Evolutionary conservation across 2,329 filamentous ascomycete species (phyloP).

Genomic region (Sarocladium brachiariae): DNA sequence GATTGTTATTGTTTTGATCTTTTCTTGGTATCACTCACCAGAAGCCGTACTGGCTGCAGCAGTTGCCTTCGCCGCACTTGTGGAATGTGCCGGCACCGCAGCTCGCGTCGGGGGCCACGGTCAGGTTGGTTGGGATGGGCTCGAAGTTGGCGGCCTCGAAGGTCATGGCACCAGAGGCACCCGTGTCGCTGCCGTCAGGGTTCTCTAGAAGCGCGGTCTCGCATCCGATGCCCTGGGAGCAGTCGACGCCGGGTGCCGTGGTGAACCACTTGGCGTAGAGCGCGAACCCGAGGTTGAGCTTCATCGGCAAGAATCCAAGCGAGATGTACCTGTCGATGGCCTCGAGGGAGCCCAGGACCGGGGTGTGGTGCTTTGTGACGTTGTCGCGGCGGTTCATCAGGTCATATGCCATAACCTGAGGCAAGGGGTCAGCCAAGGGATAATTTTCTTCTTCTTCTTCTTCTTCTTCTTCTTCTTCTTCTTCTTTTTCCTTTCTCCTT

Average conservation of each 20-base stretch:
- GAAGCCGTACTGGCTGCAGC: constrained; percentile 7
- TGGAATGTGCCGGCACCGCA: background rate
- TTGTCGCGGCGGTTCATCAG: constrained; percentile 65
- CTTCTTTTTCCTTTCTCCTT: too few relatives aligned
- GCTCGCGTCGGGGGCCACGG: background rate
- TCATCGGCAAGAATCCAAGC: constrained; percentile 45
- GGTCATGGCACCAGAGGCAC: constrained; percentile 35
- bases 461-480: background rate
- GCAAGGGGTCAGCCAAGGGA: background rate
- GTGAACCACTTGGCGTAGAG: constrained; percentile 65
- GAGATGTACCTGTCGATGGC: constrained; percentile 54
- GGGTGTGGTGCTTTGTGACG: constrained; percentile 57
- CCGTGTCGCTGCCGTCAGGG: constrained; percentile 51
- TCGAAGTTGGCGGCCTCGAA: constrained; percentile 28
- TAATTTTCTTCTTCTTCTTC: background rate
- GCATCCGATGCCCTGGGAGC: constrained; percentile 48
- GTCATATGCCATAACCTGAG: constrained; percentile 61
- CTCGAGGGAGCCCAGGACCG: constrained; percentile 45
- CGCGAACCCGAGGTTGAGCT: constrained; percentile 60
- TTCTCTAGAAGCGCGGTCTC: constrained; percentile 53
- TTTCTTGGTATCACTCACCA: too few relatives aligned
- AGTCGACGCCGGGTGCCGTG: constrained; percentile 40
- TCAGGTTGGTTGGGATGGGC: background rate
- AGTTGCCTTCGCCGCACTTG: background rate
- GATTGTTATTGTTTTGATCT: too few relatives aligned